phyloP scores from a whole-genome alignment of 805 yeast species.

The Debaryomyces castellii region DNA sequence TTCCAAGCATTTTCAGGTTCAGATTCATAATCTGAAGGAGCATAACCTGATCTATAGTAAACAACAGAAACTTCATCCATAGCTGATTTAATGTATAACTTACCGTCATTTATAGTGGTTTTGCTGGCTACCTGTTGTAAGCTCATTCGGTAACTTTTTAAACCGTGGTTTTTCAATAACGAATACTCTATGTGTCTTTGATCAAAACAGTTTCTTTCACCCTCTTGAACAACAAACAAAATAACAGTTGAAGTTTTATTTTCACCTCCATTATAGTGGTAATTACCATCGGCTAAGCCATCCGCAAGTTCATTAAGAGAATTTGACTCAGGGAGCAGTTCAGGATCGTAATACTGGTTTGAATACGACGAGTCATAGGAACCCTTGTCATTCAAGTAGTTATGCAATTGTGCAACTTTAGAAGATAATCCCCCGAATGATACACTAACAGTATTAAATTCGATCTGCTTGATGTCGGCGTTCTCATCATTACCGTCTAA shows the following conservation, averaged over 20 bases:
- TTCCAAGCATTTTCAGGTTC: slow-evolving; percentile 67
- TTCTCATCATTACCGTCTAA: slow-evolving; percentile 28
- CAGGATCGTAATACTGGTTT: slow-evolving; percentile 42
- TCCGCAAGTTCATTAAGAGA: slow-evolving; percentile 60
- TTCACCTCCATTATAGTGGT: slow-evolving; percentile 46
- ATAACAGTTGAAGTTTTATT: slow-evolving; percentile 49
- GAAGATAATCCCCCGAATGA: slow-evolving; percentile 91
- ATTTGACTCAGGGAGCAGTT: slow-evolving; percentile 65
- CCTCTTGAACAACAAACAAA: slow-evolving; percentile 77
- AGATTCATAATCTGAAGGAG: slow-evolving; percentile 72
- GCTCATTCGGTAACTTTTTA: slow-evolving; percentile 65
- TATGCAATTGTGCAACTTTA: slow-evolving; percentile 75
- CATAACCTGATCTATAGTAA: slow-evolving; percentile 87
- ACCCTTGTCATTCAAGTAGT: slow-evolving; percentile 59
- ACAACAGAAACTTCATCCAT: slow-evolving; percentile 81
- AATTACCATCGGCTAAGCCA: slow-evolving; percentile 69
- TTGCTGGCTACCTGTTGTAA: slow-evolving; percentile 54
- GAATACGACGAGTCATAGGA: slow-evolving; percentile 47
- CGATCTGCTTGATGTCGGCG: slow-evolving; percentile 78
- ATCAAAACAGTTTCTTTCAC: slow-evolving; percentile 87
- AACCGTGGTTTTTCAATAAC: slow-evolving; percentile 53
- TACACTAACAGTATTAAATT: slow-evolving; percentile 93
- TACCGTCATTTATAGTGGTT: slow-evolving; percentile 43
- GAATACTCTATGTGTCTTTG: slow-evolving; percentile 82
- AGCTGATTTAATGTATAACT: slow-evolving; percentile 52